phyloP scores from a whole-genome alignment of 306 rosid species.

The Cucumis sativus region DNA sequence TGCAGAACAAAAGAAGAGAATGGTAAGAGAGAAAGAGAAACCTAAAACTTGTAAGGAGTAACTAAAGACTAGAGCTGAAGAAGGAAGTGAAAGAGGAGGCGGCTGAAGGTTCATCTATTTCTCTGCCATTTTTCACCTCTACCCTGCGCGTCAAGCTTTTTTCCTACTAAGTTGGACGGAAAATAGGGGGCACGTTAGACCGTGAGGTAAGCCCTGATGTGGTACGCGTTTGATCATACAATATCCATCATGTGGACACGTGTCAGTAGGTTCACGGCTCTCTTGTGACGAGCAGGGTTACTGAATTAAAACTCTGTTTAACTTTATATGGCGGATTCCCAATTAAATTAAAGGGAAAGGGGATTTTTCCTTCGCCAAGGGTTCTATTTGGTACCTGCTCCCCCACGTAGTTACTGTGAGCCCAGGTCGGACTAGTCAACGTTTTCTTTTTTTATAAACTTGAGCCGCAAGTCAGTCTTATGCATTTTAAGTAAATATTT shows the following conservation, averaged over 20 bases:
- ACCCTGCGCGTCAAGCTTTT: not conserved
- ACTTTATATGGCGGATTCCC: not conserved
- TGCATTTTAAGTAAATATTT: no score
- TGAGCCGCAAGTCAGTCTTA: not conserved
- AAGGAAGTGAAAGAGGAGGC: not conserved
- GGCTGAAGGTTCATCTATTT: not conserved
- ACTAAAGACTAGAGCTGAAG: not conserved
- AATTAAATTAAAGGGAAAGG: not conserved
- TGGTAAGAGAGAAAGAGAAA: not conserved
- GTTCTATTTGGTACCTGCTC: not conserved
- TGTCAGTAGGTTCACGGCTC: not conserved
- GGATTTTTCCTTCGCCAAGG: not conserved
- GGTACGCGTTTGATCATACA: not conserved
- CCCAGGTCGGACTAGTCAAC: not conserved
- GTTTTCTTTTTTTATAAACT: not conserved
- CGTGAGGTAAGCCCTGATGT: slow-evolving; percentile 10
- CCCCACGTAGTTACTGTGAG: not conserved
- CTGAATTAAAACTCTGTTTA: not conserved
- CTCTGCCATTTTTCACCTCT: not conserved
- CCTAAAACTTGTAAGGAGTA: not conserved
- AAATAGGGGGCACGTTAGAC: not conserved
- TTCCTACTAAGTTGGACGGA: slow-evolving; percentile 4
- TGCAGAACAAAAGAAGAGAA: not conserved
- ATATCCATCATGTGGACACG: not conserved
- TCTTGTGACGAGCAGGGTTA: not conserved